Percentiles rank a stretch among this genome's conserved stretches.
phyloP scores from a whole-genome alignment of 2,329 filamentous ascomycete species.

The Fusarium tupiense region DNA sequence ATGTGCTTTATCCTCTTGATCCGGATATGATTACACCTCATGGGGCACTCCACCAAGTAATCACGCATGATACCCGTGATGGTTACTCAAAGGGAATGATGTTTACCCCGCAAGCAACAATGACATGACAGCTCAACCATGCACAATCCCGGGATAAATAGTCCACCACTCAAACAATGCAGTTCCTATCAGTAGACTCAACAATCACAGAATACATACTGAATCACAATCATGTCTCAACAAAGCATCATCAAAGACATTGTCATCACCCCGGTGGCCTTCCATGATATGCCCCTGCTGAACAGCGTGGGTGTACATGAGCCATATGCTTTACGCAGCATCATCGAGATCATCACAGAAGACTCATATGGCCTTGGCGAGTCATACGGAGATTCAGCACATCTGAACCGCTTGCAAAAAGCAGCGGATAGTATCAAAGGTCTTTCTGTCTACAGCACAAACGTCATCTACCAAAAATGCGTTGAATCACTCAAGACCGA shows the following conservation, averaged over 20 bases:
- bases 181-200: not conserved
- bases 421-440: slow-evolving; percentile 47
- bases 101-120: slow-evolving; percentile 9
- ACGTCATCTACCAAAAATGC: slow-evolving; percentile 85
- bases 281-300: slow-evolving; percentile 56
- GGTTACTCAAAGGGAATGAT: not conserved
- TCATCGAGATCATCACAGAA: slow-evolving; percentile 52
- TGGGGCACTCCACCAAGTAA: not conserved
- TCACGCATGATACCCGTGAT: not conserved
- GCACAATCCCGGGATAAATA: slow-evolving; percentile 18
- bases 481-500: slow-evolving; percentile 75
- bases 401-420: slow-evolving; percentile 47
- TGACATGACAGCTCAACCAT: not conserved
- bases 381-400: slow-evolving; percentile 53
- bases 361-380: slow-evolving; percentile 51
- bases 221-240: slow-evolving; percentile 39
- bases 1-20: slow-evolving; percentile 12
- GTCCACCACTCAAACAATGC: slow-evolving; percentile 26
- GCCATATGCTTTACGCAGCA: slow-evolving; percentile 53
- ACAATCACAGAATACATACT: not conserved
- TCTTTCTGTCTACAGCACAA: slow-evolving; percentile 67
- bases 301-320: slow-evolving; percentile 57
- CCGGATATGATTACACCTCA: slow-evolving; percentile 3
- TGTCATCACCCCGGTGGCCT: slow-evolving; percentile 55
- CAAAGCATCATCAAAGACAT: slow-evolving; percentile 49